A percentile compares a stretch with the other conserved stretches of the same genome.
Evolutionary conservation across 306 rosid genomes (phyloP).

Genomic region (Carpinus fangiana): DNA sequence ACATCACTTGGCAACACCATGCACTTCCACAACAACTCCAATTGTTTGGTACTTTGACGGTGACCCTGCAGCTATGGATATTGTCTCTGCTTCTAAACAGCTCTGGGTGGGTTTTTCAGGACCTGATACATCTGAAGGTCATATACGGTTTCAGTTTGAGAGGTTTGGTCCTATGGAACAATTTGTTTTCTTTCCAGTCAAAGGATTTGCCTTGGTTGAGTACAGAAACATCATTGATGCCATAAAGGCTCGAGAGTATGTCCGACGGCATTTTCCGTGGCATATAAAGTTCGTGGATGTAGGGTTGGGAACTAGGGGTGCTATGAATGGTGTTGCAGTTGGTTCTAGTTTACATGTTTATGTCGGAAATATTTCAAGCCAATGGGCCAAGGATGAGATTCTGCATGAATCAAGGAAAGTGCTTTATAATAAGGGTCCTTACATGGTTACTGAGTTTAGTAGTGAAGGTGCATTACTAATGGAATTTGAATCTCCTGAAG

Average conservation of each 20-base stretch:
- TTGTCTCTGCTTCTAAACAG: conserved; percentile 84
- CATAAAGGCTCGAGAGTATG: conserved; percentile 66
- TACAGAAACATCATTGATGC: conserved; percentile 82
- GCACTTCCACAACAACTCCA: conserved; percentile 48
- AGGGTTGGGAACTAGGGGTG: conserved; percentile 91
- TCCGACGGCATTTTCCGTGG: conserved; percentile 76
- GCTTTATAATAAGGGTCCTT: conserved; percentile 67
- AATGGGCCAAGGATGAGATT: conserved; percentile 90
- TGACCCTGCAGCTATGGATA: conserved; percentile 78
- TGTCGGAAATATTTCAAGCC: conserved; percentile 73
- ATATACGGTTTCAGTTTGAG: conserved; percentile 77
- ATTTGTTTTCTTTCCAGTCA: conserved; percentile 63
- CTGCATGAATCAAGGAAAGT: conserved; percentile 79
- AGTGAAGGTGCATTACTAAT: conserved; percentile 79
- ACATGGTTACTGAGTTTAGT: conserved; percentile 67
- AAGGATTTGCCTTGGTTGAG: conserved; percentile 83
- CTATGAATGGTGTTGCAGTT: conserved; percentile 74
- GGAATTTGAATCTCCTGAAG: conserved; percentile 92
- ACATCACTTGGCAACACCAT: conserved; percentile 48
- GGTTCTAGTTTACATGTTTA: conserved; percentile 78
- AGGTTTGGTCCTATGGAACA: conserved; percentile 84
- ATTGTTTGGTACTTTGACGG: conserved; percentile 79
- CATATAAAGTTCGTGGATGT: conserved; percentile 78
- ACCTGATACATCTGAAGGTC: conserved; percentile 75
- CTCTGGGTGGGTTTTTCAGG: conserved; percentile 79